Base-by-base conservation (phyloP, 1,284 basidiomycete genomes). In the Marasmius tenuissimus region DNA sequence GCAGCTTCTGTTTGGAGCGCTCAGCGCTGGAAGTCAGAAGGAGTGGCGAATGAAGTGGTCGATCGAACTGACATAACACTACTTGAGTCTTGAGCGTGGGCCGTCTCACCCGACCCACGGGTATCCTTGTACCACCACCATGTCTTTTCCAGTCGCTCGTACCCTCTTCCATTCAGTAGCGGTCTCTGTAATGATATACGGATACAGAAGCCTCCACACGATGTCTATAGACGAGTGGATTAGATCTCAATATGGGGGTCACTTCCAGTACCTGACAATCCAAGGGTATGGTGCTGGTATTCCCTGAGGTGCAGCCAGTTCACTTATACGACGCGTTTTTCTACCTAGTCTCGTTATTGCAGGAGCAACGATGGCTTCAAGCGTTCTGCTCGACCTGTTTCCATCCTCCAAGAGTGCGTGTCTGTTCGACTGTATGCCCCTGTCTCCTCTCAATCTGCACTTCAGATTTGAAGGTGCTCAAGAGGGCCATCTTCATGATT, bases 201-300 rank as follows among this genome's bases (percentile, higher is more conserved):
- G 83, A 0, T 86, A 77, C 65, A 65, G 71, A 4, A 71, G 73
- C 39, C 70, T 86, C 16, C 67, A 71, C 56, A 65, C 67, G 4
- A 65, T 82, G 14, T 65, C 73, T 7, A 71, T 79, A 18, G 72
- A 79, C 62, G 65, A 59, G 1, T 79, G 73, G 67, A 79, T 88
- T 38, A 60, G 66, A 3, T 64, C 65, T 1, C 84, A 85, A 68
- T 84, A 81, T 64, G 88, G 89, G 20, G 91, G 90, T 0, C 85
- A 87, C 65, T 80, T 81, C 53, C 87, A 88, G 70, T 93, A 84
- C 69, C 74, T 94, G 57, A 94, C 92, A 0, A 90, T 93, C 63
- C 85, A 91, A 74, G 89, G 89, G 91, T 89, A 66, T 45, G 80
- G 72, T 6, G 57, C 33, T 37, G 0, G 8, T 50, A 50, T 38